Conservation (phyloP, 2,329 filamentous ascomycete species). For the Trichoderma harzianum region DNA sequence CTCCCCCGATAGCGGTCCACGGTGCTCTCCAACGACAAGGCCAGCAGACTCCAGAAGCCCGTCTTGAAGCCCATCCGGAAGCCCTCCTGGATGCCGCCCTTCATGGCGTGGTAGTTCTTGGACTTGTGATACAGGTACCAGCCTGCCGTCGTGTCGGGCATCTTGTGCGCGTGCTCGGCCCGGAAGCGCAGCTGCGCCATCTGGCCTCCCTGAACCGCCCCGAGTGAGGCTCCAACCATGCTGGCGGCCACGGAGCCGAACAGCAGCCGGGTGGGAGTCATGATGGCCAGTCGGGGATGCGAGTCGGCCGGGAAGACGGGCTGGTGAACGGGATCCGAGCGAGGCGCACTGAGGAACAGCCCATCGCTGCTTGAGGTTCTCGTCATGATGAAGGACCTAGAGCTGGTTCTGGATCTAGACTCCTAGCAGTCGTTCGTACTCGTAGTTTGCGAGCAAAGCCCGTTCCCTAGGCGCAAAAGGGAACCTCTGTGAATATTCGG, state of each 20-base stretch:
- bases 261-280: slow-evolving; percentile 62
- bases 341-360: background rate
- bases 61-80: slow-evolving; percentile 69
- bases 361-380: background rate
- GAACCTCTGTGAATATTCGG: background rate
- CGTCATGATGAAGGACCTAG: background rate
- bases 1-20: slow-evolving; percentile 61
- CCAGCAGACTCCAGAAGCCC: slow-evolving; percentile 67
- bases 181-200: slow-evolving; percentile 79
- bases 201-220: slow-evolving; percentile 68
- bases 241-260: slow-evolving; percentile 63
- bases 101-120: slow-evolving; percentile 86
- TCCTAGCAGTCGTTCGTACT: background rate
- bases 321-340: background rate
- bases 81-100: slow-evolving; percentile 75
- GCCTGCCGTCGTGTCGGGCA: slow-evolving; percentile 75
- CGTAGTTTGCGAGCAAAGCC: background rate
- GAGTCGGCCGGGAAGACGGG: slow-evolving; percentile 29
- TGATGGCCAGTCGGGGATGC: slow-evolving; percentile 56
- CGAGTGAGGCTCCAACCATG: slow-evolving; percentile 65
- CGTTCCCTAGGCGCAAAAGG: background rate
- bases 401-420: background rate
- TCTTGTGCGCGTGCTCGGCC: slow-evolving; percentile 92
- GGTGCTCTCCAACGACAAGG: slow-evolving; percentile 80
- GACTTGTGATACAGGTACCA: slow-evolving; percentile 99